Base-by-base conservation (phyloP, 495 filamentous ascomycete species). In the Penicillium longicatenatum region DNA sequence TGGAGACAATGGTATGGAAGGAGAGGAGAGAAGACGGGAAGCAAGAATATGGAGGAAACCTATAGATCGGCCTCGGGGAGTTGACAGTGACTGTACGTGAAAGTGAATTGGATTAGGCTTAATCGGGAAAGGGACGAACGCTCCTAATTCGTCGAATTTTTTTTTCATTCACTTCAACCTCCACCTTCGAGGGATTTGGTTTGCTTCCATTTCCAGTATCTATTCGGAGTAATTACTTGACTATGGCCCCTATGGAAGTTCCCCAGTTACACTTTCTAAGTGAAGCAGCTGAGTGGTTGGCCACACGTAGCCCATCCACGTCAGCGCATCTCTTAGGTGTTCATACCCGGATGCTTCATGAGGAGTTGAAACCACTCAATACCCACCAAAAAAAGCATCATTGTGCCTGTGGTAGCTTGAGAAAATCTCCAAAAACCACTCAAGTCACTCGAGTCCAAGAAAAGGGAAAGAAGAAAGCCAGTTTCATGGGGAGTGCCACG, bases 381-480 rank as follows among this genome's bases (percentile, higher is more conserved):
- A 60, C 63, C 29, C 73, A 64, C 10, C 70, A 75, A 30, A 71
- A 75, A 22, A 74, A 75, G 49, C 50, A 68, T 24, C 66, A 73
- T 43, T 86, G 83, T 60, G 74, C 72, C 21, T 86, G 83, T 68
- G 83, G 83, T 50, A 78, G 68, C 60, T 57, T 74, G 49, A 68
- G 82, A 64, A 59, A 77, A 20, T 63, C 70, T 7, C 37, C 22
- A 16, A 75, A 78, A 59, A 73, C 58, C 57, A 79, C 75, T 22
- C 76, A 75, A 60, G 55, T 63, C 16, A 62, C 65, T 29, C 55
- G 64, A 16, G 52, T 72, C 41, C 62, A 66, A 29, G 54, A 49
- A 9, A 74, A 70, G 52, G 57, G 44, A 66, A 64, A 24, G 42
- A 21, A 19, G 8, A 29, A 46, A 50, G 17, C 9, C 16, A 50